Evolutionary conservation across 2,329 filamentous ascomycete genomes (phyloP).

Genomic region (Rutstroemia sp.): DNA sequence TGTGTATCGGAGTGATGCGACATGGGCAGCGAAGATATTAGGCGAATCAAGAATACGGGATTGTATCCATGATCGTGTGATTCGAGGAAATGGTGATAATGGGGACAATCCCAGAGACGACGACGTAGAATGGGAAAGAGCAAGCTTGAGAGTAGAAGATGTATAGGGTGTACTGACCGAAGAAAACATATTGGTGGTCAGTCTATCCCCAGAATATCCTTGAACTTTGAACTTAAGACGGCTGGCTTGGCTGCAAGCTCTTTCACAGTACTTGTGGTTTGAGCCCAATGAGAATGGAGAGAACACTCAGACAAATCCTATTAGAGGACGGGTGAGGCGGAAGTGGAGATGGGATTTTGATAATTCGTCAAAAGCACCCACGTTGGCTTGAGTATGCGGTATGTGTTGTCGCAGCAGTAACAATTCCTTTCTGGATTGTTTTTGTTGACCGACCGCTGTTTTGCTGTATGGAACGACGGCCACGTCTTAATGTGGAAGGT

Average conservation of each 20-base stretch:
- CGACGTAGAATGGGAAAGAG: background rate
- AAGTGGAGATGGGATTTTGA: background rate
- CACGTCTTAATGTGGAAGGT: background rate
- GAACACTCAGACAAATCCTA: background rate
- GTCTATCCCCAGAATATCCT: constrained; percentile 2
- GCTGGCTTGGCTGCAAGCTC: constrained; percentile 11
- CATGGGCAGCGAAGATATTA: background rate
- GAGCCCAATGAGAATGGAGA: constrained; percentile 4
- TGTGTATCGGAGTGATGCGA: background rate
- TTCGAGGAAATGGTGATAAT: background rate
- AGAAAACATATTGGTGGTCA: constrained; percentile 14
- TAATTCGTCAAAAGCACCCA: background rate
- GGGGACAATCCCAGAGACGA: background rate
- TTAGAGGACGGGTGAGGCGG: background rate
- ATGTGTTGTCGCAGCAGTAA: background rate
- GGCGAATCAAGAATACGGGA: background rate
- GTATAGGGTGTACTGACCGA: constrained; percentile 13
- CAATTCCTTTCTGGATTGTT: background rate
- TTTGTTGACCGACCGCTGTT: background rate
- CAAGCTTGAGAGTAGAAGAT: background rate
- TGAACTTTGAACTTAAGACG: background rate
- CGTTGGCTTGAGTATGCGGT: background rate
- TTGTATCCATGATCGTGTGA: constrained; percentile 3
- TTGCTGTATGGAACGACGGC: background rate
- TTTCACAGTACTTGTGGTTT: background rate